Evolutionary conservation across 1,284 basidiomycete species (phyloP).

Genomic region (Papiliotrema fonsecae): DNA sequence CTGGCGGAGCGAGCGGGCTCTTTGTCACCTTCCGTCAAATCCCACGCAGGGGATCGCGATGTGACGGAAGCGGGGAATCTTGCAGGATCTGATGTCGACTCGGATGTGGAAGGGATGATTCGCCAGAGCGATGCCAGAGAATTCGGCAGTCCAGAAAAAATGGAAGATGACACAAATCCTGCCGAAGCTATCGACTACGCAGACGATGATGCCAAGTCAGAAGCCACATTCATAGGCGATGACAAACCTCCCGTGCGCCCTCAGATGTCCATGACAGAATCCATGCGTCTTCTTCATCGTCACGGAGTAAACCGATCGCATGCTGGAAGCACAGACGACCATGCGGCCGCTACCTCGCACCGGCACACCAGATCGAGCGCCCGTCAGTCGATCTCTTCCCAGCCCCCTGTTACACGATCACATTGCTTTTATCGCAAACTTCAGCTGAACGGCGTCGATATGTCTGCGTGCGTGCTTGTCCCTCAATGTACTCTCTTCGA

Average conservation of each 20-base stretch:
- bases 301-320: constrained; percentile 8
- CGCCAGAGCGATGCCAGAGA: no score
- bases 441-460: constrained; percentile 16
- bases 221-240: neutral
- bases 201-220: neutral
- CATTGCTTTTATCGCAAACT: constrained; percentile 36
- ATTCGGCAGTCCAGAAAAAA: neutral
- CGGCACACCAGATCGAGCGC: constrained; percentile 7
- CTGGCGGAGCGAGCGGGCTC: neutral
- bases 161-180: neutral
- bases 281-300: constrained; percentile 13
- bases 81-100: no score
- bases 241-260: neutral
- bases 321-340: neutral
- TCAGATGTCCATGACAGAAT: neutral
- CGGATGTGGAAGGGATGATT: neutral
- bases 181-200: neutral
- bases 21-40: neutral
- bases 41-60: neutral
- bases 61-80: no score
- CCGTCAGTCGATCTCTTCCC: constrained; percentile 2
- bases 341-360: neutral
- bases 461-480: constrained; percentile 26
- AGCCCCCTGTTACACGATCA: constrained; percentile 28
- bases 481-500: constrained; percentile 31